A percentile compares a stretch with the other conserved stretches of the same genome.
Conservation (phyloP, 139 green algal genomes). For the Ettlia oleoabundans region DNA sequence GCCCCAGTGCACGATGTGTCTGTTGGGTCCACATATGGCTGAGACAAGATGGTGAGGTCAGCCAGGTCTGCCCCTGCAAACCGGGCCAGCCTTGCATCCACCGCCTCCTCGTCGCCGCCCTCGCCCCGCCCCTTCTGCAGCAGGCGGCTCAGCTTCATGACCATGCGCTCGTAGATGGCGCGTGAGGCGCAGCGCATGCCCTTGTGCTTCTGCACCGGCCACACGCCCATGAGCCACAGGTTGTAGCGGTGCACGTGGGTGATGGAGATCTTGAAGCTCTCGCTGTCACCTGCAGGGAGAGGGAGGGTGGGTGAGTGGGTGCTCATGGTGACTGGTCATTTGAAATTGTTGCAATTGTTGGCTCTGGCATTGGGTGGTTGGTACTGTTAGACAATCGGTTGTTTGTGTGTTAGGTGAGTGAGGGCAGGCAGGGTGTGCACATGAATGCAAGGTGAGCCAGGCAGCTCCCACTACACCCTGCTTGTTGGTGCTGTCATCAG, state of each 20-base stretch:
- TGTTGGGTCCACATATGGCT: background rate
- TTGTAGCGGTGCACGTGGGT: constrained; percentile 53
- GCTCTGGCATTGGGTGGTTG: background rate
- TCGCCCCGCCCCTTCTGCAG: constrained; percentile 34
- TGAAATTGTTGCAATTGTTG: too few species aligned
- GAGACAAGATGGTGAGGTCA: constrained; percentile 40
- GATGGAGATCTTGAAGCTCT: constrained; percentile 55
- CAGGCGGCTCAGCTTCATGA: constrained; percentile 41
- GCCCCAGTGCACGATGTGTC: background rate
- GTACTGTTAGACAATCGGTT: too few species aligned
- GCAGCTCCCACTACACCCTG: too few species aligned
- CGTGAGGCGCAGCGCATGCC: constrained; percentile 47
- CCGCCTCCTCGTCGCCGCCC: constrained; percentile 6
- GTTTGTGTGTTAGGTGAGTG: too few species aligned
- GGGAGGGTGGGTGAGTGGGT: background rate
- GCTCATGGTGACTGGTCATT: background rate
- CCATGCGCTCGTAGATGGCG: constrained; percentile 48
- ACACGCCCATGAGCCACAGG: constrained; percentile 52
- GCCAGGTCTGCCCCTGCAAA: background rate
- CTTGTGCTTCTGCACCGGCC: constrained; percentile 55
- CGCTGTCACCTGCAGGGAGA: constrained; percentile 48
- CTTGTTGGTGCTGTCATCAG: background rate
- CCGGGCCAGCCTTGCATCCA: background rate
- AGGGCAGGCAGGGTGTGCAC: too few species aligned
- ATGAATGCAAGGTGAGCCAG: too few species aligned